Conservation (phyloP, 441 rosid species). For the Cnidoscolus chayamansa region DNA sequence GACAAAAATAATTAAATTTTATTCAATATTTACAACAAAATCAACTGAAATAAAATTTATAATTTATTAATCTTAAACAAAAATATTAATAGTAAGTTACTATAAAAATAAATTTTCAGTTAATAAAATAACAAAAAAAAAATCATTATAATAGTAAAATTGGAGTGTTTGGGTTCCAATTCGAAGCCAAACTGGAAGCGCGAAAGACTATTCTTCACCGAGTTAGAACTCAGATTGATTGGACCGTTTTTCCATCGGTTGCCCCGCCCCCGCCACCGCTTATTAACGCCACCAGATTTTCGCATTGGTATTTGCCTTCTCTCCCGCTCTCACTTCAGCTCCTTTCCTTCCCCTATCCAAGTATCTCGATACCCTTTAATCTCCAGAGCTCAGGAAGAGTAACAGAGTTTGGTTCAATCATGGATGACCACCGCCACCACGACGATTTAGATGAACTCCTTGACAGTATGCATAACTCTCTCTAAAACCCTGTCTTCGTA, state of each 20-base stretch:
- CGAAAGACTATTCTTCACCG: not conserved
- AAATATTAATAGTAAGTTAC: too few relatives aligned
- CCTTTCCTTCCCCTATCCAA: not conserved
- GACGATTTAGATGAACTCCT: slow-evolving; percentile 94
- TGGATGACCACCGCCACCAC: slow-evolving; percentile 42
- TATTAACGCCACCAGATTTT: not conserved
- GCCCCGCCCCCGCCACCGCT: slow-evolving; percentile 1
- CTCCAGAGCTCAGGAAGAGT: not conserved
- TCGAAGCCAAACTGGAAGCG: not conserved
- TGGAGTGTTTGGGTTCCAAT: not conserved
- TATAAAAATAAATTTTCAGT: too few relatives aligned
- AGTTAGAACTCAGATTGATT: not conserved
- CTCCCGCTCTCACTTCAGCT: not conserved
- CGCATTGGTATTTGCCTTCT: too few relatives aligned
- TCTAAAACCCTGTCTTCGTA: not conserved
- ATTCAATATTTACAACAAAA: too few relatives aligned
- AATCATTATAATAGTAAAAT: too few relatives aligned
- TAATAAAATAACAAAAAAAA: too few relatives aligned
- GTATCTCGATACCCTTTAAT: not conserved
- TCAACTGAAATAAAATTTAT: too few relatives aligned
- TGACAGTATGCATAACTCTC: slow-evolving; percentile 49
- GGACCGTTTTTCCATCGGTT: not conserved
- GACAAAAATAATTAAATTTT: too few relatives aligned
- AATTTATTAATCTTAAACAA: too few relatives aligned
- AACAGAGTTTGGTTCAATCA: slow-evolving; percentile 19